These are phyloP conservation scores for Suhomyces anneliseae DNA, from an alignment of 1,139 yeast species.

Conservation along the genomic window DNA sequence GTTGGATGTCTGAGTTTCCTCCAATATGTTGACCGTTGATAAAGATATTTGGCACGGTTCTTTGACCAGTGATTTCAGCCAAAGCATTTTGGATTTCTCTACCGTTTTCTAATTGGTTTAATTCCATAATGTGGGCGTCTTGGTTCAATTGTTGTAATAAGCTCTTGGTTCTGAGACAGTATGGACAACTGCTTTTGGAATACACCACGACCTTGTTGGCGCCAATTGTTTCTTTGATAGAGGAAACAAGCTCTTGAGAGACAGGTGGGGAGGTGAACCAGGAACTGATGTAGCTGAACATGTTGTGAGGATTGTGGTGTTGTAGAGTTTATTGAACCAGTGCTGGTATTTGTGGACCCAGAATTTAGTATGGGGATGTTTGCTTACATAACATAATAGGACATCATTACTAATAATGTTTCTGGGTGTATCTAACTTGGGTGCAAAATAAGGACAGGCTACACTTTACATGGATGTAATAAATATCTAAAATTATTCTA, in stretches of 20 bases:
- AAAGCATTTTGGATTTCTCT: conserved; percentile 15
- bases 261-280: conserved; percentile 16
- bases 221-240: conserved; percentile 19
- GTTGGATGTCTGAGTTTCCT: conserved; percentile 19
- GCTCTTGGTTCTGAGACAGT: conserved; percentile 26
- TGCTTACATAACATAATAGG: not conserved
- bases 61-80: conserved; percentile 17
- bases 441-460: too few species aligned
- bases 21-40: conserved; percentile 22
- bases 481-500: too few species aligned
- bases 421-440: too few species aligned
- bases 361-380: not conserved
- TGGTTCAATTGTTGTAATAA: conserved; percentile 17
- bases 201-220: conserved; percentile 24
- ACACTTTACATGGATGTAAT: too few species aligned
- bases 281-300: conserved; percentile 13
- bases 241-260: conserved; percentile 19
- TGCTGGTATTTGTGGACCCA: too few species aligned
- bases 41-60: conserved; percentile 21
- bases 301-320: not conserved
- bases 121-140: conserved; percentile 24
- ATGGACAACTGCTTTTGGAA: conserved; percentile 32
- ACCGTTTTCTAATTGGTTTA: conserved; percentile 23
- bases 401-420: too few species aligned
- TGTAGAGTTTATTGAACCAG: not conserved